A percentile compares a stretch with the other conserved stretches of the same genome.
phyloP scores from a whole-genome alignment of 2,329 filamentous ascomycete species.

The Fusarium austroafricanum region DNA sequence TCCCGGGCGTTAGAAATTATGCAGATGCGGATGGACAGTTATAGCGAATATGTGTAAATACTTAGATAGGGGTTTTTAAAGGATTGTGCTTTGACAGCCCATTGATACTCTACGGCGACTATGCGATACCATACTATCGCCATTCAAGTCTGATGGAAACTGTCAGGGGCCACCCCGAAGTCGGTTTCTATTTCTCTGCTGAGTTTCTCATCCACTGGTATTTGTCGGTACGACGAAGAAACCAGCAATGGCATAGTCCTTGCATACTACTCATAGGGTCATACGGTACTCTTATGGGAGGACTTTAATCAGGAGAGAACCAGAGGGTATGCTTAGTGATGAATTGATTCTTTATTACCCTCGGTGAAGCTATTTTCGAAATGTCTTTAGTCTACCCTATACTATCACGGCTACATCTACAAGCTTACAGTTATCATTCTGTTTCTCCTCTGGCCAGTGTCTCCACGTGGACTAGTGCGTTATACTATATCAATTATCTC shows the following conservation, averaged over 20 bases:
- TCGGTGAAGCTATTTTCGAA: neutral
- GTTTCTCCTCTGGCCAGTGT: too few relatives aligned
- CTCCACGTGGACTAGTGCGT: too few relatives aligned
- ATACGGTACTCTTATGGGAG: too few relatives aligned
- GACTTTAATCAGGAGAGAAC: too few relatives aligned
- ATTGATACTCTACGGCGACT: neutral
- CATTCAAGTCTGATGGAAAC: neutral
- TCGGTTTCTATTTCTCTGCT: neutral
- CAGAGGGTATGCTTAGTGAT: neutral
- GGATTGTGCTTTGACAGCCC: constrained; percentile 40
- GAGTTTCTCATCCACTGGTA: neutral
- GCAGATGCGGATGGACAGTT: constrained; percentile 26
- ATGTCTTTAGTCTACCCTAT: neutral
- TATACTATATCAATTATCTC: neutral
- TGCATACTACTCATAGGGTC: too few relatives aligned
- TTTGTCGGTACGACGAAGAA: too few relatives aligned
- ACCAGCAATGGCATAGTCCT: too few relatives aligned
- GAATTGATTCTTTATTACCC: too few relatives aligned
- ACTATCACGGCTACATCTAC: neutral
- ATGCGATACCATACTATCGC: neutral
- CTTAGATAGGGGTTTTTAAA: constrained; percentile 40
- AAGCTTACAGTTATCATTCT: neutral
- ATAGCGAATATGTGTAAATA: constrained; percentile 46
- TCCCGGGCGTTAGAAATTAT: constrained; percentile 23
- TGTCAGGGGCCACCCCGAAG: too few relatives aligned